phyloP scores from a whole-genome alignment of 2,329 filamentous ascomycete genomes.

The Diaporthe vaccinii region DNA sequence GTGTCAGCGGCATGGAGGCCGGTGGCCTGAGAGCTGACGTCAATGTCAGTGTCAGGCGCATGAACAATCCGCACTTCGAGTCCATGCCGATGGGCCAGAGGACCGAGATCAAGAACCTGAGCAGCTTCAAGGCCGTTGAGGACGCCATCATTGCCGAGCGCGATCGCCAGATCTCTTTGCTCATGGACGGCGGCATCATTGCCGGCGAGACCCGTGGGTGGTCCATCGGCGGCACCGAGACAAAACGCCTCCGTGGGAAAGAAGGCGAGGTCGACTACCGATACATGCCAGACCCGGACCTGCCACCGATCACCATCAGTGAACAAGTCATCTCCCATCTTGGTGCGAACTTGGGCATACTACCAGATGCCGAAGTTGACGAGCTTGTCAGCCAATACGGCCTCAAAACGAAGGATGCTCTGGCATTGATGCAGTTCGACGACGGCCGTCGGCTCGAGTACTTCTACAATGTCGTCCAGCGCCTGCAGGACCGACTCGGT shows the following conservation, averaged over 20 bases:
- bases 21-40: conserved; percentile 94
- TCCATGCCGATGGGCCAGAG: conserved; percentile 76
- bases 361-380: conserved; percentile 79
- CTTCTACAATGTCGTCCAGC: conserved; percentile 76
- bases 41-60: conserved; percentile 87
- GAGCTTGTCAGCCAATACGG: conserved; percentile 74
- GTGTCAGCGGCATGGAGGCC: conserved; percentile 91
- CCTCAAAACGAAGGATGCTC: conserved; percentile 84
- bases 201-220: conserved; percentile 93
- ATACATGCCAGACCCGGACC: conserved; percentile 97
- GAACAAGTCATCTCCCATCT: conserved; percentile 77
- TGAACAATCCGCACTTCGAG: conserved; percentile 53
- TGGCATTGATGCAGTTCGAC: conserved; percentile 82
- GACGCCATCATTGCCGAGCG: conserved; percentile 94
- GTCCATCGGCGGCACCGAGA: conserved; percentile 87
- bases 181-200: conserved; percentile 81
- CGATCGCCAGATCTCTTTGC: conserved; percentile 85
- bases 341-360: conserved; percentile 71
- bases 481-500: conserved; percentile 52
- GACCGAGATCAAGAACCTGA: conserved; percentile 98
- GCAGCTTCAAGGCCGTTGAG: conserved; percentile 94
- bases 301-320: conserved; percentile 83
- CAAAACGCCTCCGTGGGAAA: conserved; percentile 86
- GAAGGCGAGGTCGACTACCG: conserved; percentile 98
- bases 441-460: conserved; percentile 85